Percentiles rank a stretch among this genome's conserved stretches.
Conservation (phyloP, 1,139 yeast species). For the Sugiyamaella novakii region DNA sequence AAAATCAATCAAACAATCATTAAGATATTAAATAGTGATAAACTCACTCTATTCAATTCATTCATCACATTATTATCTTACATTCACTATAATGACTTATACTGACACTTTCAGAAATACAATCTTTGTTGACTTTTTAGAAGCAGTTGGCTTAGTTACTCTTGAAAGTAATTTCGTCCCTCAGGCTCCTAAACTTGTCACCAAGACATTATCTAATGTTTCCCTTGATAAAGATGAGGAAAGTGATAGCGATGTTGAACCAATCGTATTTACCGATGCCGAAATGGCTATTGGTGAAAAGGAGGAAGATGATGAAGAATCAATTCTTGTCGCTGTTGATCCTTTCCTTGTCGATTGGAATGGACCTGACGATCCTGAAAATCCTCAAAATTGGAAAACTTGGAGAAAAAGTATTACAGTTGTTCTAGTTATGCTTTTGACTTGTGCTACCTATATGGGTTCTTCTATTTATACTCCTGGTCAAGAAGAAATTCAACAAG, state of each 20-base stretch:
- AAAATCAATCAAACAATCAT: neutral
- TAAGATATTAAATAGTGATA: neutral
- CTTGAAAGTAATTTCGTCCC: slow-evolving; percentile 22
- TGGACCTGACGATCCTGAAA: slow-evolving; percentile 55
- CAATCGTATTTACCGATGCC: neutral
- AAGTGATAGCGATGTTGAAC: neutral
- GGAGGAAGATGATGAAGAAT: slow-evolving; percentile 9
- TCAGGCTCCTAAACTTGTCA: slow-evolving; percentile 5
- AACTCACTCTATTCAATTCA: neutral
- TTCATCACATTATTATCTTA: neutral
- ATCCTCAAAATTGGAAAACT: slow-evolving; percentile 58
- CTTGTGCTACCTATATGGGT: slow-evolving; percentile 58
- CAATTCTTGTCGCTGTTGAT: slow-evolving; percentile 3
- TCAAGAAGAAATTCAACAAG: neutral
- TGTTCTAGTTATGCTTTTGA: slow-evolving; percentile 48
- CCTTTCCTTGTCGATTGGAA: slow-evolving; percentile 43
- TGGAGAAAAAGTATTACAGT: slow-evolving; percentile 46
- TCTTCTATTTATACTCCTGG: slow-evolving; percentile 34
- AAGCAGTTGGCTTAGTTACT: slow-evolving; percentile 21
- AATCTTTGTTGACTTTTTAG: slow-evolving; percentile 25
- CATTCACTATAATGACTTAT: slow-evolving; percentile 19
- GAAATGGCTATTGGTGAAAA: slow-evolving; percentile 6
- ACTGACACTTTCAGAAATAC: slow-evolving; percentile 25
- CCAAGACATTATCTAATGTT: neutral
- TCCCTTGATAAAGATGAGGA: slow-evolving; percentile 9